Evolutionary conservation across 129 eudicot species (phyloP).

Genomic region (Scalesia atractyloides): DNA sequence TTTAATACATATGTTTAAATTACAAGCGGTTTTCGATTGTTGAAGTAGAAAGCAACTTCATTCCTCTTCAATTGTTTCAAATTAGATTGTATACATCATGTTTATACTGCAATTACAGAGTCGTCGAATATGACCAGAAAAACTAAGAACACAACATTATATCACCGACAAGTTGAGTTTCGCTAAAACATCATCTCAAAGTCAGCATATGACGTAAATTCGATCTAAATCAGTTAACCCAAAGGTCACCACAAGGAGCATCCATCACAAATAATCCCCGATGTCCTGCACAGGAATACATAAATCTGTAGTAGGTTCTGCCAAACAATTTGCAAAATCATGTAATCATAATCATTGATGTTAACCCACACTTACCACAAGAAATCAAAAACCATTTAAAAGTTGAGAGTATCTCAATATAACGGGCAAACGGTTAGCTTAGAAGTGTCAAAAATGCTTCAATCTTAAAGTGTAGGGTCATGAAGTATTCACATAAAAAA

Average conservation of each 20-base stretch:
- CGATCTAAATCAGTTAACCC: background rate
- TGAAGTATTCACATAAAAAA: conserved; percentile 47
- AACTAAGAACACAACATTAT: background rate
- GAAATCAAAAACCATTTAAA: background rate
- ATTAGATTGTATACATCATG: too few species aligned
- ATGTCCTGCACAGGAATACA: background rate
- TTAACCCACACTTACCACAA: conserved; percentile 4
- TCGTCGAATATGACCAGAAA: background rate
- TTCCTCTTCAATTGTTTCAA: too few species aligned
- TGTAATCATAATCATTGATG: background rate
- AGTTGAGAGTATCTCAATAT: background rate
- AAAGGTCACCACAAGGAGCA: background rate
- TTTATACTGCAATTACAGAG: too few species aligned
- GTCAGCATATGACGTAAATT: background rate
- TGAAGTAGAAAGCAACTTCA: too few species aligned
- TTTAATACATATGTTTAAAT: too few species aligned
- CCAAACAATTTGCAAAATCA: background rate
- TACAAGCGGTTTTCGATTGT: too few species aligned
- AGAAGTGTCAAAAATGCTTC: background rate
- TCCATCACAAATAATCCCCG: background rate
- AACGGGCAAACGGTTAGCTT: background rate
- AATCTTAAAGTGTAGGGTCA: conserved; percentile 16
- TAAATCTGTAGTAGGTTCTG: background rate
- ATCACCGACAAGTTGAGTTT: background rate
- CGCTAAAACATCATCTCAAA: background rate